Percentiles rank a stretch among this genome's conserved stretches.
phyloP scores from a whole-genome alignment of 2,329 filamentous ascomycete species.

The Mycogone perniciosa region DNA sequence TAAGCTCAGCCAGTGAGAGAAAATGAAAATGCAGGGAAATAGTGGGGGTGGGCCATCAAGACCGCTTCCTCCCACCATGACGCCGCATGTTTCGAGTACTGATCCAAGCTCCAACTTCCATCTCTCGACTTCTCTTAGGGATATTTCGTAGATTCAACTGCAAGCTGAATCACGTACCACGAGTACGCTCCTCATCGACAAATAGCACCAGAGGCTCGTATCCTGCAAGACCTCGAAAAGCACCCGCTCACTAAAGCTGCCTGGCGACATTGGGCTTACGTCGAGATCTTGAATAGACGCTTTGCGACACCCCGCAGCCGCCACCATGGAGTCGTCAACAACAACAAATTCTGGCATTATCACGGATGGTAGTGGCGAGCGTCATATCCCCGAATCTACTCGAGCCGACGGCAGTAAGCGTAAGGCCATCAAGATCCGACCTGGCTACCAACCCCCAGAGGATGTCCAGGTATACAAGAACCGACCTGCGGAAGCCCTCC shows the following conservation, averaged over 20 bases:
- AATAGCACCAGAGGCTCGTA: too few species aligned
- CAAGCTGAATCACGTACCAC: too few species aligned
- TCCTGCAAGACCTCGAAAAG: too few species aligned
- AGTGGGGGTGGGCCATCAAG: not conserved
- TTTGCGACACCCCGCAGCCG: slow-evolving; percentile 34
- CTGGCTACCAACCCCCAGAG: slow-evolving; percentile 89
- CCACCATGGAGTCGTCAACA: slow-evolving; percentile 42
- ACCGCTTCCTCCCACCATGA: too few species aligned
- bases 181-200: too few species aligned
- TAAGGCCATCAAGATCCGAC: slow-evolving; percentile 88
- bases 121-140: too few species aligned
- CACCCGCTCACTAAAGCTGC: too few species aligned
- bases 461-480: slow-evolving; percentile 97
- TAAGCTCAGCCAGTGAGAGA: slow-evolving; percentile 2
- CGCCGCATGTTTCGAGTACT: too few species aligned
- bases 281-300: too few species aligned
- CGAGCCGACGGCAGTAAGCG: slow-evolving; percentile 86
- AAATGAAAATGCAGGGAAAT: not conserved
- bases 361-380: slow-evolving; percentile 72
- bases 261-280: too few species aligned
- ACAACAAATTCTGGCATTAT: slow-evolving; percentile 67
- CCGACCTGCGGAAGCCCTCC: slow-evolving; percentile 77
- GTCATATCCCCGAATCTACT: slow-evolving; percentile 81
- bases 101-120: too few species aligned
- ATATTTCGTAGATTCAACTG: too few species aligned